Percentiles rank a stretch among this genome's conserved stretches.
Conservation (phyloP, 345 rosid genomes). For the Dimocarpus longan region DNA sequence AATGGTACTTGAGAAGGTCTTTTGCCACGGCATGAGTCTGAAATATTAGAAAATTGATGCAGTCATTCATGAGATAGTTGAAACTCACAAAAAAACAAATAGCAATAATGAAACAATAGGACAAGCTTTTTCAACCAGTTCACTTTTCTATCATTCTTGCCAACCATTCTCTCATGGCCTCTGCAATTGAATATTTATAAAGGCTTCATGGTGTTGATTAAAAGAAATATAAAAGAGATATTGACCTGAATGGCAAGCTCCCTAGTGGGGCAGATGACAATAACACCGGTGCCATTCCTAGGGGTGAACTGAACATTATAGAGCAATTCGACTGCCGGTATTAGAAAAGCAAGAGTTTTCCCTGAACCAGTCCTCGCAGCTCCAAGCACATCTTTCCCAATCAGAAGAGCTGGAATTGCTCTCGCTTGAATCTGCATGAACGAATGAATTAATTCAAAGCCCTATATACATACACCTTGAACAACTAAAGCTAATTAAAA, state of each 20-base stretch:
- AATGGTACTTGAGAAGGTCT: constrained; percentile 89
- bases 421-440: constrained; percentile 80
- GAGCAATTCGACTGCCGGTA: constrained; percentile 90
- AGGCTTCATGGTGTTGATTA: not conserved
- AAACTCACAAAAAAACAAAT: not conserved
- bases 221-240: not conserved
- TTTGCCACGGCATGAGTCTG: constrained; percentile 92
- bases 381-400: constrained; percentile 95
- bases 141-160: not conserved
- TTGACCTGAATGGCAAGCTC: constrained; percentile 98
- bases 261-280: constrained; percentile 94
- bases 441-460: no score
- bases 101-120: not conserved
- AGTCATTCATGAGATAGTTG: not conserved
- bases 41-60: constrained; percentile 18
- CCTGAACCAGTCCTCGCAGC: constrained; percentile 99
- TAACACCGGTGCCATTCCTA: constrained; percentile 80
- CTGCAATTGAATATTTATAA: not conserved
- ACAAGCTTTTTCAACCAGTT: not conserved
- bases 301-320: constrained; percentile 66
- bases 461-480: no score
- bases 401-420: constrained; percentile 73
- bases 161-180: no score
- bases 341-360: constrained; percentile 89
- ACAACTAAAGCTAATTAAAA: no score